These are phyloP conservation scores for Verticillium klebahnii DNA, from an alignment of 2,329 filamentous ascomycete species.

Conservation along the genomic window DNA sequence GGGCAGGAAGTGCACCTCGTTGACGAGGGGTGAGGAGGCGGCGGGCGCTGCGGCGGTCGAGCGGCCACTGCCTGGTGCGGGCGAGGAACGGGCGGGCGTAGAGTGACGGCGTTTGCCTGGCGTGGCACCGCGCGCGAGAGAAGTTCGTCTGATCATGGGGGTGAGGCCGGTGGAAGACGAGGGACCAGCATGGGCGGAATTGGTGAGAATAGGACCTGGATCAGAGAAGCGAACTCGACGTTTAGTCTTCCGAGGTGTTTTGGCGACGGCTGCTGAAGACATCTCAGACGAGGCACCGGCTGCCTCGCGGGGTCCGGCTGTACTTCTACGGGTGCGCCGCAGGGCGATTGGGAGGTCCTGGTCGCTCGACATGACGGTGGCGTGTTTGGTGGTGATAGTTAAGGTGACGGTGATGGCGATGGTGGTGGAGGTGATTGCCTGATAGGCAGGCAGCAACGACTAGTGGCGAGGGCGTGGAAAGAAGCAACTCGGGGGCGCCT, in stretches of 20 bases:
- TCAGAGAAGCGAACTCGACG: constrained; percentile 58
- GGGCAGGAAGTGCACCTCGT: constrained; percentile 39
- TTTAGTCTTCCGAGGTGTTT: constrained; percentile 20
- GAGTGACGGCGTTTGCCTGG: constrained; percentile 41
- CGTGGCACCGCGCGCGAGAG: constrained; percentile 26
- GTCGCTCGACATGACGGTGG: too few relatives aligned
- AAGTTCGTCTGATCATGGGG: constrained; percentile 51
- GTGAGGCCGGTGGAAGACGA: constrained; percentile 47
- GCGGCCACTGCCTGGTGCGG: not conserved
- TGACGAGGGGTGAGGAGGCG: constrained; percentile 19
- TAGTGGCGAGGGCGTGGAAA: not conserved
- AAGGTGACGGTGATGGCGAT: not conserved
- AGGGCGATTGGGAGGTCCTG: constrained; percentile 46
- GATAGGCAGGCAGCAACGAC: not conserved
- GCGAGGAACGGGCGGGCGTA: constrained; percentile 25
- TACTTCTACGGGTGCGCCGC: constrained; percentile 46
- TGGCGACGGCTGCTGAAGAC: constrained; percentile 7
- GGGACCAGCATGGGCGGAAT: constrained; percentile 12
- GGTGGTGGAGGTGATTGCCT: not conserved
- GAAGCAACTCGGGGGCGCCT: not conserved
- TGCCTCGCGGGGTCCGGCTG: constrained; percentile 15
- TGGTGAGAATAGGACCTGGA: constrained; percentile 33
- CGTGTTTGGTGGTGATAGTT: not conserved
- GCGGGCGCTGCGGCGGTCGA: constrained; percentile 7
- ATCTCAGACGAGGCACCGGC: constrained; percentile 5